Base-by-base conservation (phyloP, 768 basidiomycete species). In the Termitomyces sp. region DNA sequence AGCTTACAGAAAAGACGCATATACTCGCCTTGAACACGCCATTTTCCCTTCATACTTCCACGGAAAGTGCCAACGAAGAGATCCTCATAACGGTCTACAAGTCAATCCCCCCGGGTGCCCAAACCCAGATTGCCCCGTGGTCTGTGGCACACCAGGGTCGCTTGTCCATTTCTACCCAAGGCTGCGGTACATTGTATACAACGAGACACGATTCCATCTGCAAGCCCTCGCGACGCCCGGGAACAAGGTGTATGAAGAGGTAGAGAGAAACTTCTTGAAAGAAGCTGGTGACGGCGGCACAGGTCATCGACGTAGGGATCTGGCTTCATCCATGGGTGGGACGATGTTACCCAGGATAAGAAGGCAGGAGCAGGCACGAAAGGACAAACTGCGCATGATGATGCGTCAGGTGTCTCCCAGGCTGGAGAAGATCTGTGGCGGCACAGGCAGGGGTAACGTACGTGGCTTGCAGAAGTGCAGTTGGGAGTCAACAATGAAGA, bases 81-180 rank as follows among this genome's bases (percentile, higher is more conserved):
- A 82, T 35, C 56, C 59, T 21, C 19, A 50, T 8, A 54, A 62
- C 21, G 61, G 54, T n/a, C 62, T 59, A 1, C 25, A 12, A 41
- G 70, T 76, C 55, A 79, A 86, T 40, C 89, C 88, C 16, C 52
- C 71, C 2, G 89, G 89, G 23, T 91, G 89, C 62, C 89, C 89
- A 9, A 88, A 90, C 61, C 87, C 88, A 35, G 82, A 90, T 64
- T 91, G 89, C 66, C 81, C 86, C 21, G 79, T 89, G 54, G 80
- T 89, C 32, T 91, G 89, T 60, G 88, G 89, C 64, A 91, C 89
- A 5, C 87, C 89, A n/a, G 88, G 89, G 10, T 90, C 88, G 3
- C 69, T 91, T 61, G 79, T 86, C 10, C 87, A 89, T 70, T 87
- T 82, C 71, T 90, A 77, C 69, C 49, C 72, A 8, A 73, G 62